Evolutionary conservation across 2,329 filamentous ascomycete species (phyloP), one percentile per base, ranked within the genome.

Genomic region (Botrytis galanthina): DNA sequence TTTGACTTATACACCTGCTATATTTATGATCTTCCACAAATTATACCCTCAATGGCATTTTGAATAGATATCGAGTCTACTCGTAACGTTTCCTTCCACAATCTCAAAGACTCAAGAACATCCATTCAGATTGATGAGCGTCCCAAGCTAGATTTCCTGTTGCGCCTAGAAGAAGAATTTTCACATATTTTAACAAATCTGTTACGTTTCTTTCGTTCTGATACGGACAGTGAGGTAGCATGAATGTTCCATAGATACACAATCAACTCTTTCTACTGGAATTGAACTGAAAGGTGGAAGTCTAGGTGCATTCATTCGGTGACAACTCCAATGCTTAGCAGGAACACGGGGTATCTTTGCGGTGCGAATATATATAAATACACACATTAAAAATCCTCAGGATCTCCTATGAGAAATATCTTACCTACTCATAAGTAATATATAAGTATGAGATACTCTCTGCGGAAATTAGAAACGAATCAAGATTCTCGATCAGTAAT

Each of bases 1-100:
- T 57, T 80, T 72, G 32, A 83, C 81, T 37, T 82, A 81, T 48
- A 82, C 75, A 9, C 83, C 83, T 9, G 83, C 84, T 4, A 82
- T 80, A 71, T 81, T 82, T 72, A 85, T 76, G 32, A 85, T 18
- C 80, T 83, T 82, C 73, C 84, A 81, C 74, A 83, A 84, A 61
- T 79, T 73, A 71, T 80, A 67, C 10, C 82, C 79, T 29, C 82
- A 44, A 85, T 80, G 8, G 82, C 82, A 18, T 76, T 76, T 69
- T 81, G 81, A 71, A 54, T n/a, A n/a, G 48, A n/a, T 14, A 2
- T 54, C 26, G 18, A 62, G 72, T 20, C 80, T 69, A 73, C 84
- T 84, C 80, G 8, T 83, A 16, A 82, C 83, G 73, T 84, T 78
- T 66, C 83, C 83, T 64, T 82, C 73, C 26, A 84, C 78, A 20